Evolutionary conservation across 768 basidiomycete species (phyloP).

Genomic region (Lyophyllum semitale): DNA sequence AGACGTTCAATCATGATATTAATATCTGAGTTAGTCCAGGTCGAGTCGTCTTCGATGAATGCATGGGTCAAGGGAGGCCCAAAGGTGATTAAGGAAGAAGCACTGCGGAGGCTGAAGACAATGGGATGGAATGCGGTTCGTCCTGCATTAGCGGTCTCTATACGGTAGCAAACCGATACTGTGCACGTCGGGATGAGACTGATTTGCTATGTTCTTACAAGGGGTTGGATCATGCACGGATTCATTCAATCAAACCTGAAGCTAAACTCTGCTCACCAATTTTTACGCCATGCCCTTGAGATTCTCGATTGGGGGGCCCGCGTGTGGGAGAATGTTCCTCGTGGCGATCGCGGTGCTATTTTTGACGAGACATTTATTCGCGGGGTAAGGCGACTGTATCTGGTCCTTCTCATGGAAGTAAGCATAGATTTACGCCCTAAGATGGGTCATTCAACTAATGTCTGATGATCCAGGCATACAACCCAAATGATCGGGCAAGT

Average conservation of each 20-base stretch:
- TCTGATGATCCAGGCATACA: neutral
- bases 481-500: slow-evolving; percentile 13
- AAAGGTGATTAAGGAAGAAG: slow-evolving; percentile 32
- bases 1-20: too few species aligned
- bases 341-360: slow-evolving; percentile 38
- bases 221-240: slow-evolving; percentile 42
- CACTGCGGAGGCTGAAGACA: slow-evolving; percentile 25
- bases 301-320: slow-evolving; percentile 43
- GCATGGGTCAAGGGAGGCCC: slow-evolving; percentile 38
- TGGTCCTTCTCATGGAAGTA: slow-evolving; percentile 36
- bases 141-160: slow-evolving; percentile 36
- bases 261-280: slow-evolving; percentile 29
- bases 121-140: slow-evolving; percentile 32
- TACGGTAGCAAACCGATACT: slow-evolving; percentile 28
- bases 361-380: slow-evolving; percentile 44
- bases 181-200: too few species aligned
- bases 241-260: slow-evolving; percentile 25
- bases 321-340: slow-evolving; percentile 39
- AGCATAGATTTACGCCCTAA: too few species aligned
- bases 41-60: slow-evolving; percentile 25
- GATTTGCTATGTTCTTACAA: too few species aligned
- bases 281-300: slow-evolving; percentile 36
- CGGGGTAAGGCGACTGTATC: slow-evolving; percentile 36
- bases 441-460: too few species aligned
- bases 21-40: slow-evolving; percentile 21